phyloP scores from a whole-genome alignment of 495 filamentous ascomycete species.

The Clohesyomyces aquaticus region DNA sequence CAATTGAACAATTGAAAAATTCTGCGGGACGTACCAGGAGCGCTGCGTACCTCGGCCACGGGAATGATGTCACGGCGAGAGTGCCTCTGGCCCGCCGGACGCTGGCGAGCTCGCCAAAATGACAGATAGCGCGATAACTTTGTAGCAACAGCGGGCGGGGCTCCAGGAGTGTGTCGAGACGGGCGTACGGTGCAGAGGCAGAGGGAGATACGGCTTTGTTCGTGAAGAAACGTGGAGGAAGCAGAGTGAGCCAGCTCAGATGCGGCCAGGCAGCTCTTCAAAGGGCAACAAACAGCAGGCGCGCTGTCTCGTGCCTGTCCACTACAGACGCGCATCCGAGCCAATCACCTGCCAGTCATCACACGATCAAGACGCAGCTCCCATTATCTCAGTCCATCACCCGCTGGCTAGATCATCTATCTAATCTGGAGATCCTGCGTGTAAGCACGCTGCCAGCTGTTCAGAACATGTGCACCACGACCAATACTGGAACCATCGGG shows the following conservation, averaged over 20 bases:
- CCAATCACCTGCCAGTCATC: not conserved
- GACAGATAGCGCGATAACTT: not conserved
- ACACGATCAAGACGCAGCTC: not conserved
- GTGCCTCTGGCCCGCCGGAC: not conserved
- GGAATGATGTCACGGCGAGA: not conserved
- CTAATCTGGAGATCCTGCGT: not conserved
- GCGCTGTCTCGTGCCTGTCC: not conserved
- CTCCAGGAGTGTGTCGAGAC: not conserved
- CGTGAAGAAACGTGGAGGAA: not conserved
- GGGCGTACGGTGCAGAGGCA: not conserved
- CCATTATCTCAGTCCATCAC: not conserved
- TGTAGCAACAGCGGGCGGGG: not conserved
- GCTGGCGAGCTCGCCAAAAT: not conserved
- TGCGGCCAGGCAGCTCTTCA: not conserved
- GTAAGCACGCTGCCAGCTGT: not conserved
- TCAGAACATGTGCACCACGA: not conserved
- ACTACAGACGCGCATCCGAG: not conserved
- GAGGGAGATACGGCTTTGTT: not conserved
- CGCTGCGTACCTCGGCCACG: not conserved
- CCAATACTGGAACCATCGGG: not conserved
- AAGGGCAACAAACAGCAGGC: no score
- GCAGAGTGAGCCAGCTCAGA: not conserved
- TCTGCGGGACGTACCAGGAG: not conserved
- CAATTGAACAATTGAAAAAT: not conserved
- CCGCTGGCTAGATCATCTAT: not conserved